A percentile compares a stretch with the other conserved stretches of the same genome.
phyloP scores from a whole-genome alignment of 2,329 filamentous ascomycete species.

The Ascosphaera aggregata region DNA sequence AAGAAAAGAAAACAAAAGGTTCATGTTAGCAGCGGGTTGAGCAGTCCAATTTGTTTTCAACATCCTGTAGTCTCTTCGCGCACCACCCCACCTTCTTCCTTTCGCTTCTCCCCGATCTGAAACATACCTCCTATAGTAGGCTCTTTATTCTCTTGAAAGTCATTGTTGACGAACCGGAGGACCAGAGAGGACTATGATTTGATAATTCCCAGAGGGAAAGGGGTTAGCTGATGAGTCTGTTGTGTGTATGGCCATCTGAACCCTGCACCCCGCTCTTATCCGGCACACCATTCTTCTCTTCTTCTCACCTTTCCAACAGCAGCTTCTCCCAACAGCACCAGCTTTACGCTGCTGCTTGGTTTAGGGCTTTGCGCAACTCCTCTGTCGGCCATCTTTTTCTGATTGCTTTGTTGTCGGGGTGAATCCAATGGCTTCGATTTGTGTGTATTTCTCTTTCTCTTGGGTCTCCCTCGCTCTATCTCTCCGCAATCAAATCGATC shows the following conservation, averaged over 20 bases:
- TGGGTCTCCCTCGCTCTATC: too few species aligned
- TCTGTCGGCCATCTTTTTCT: constrained; percentile 45
- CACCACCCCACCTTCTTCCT: too few species aligned
- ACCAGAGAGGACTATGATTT: constrained; percentile 66
- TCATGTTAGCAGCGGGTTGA: background rate
- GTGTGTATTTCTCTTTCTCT: too few species aligned
- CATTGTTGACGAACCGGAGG: constrained; percentile 96
- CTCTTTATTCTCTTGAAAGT: constrained; percentile 99
- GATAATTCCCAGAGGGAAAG: background rate
- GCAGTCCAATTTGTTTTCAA: constrained; percentile 9
- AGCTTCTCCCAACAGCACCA: constrained; percentile 89
- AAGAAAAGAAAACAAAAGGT: too few species aligned
- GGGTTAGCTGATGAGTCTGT: background rate
- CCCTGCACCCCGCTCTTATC: background rate
- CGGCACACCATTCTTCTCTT: background rate
- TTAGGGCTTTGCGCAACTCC: constrained; percentile 47
- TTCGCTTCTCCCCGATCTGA: too few species aligned
- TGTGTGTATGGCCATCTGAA: background rate
- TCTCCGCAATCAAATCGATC: too few species aligned
- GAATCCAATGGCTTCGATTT: too few species aligned
- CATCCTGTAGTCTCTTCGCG: too few species aligned
- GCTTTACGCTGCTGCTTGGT: constrained; percentile 98
- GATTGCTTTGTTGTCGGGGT: too few species aligned
- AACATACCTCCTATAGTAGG: constrained; percentile 85
- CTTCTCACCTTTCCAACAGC: constrained; percentile 80